Base-by-base conservation (phyloP, 1,284 basidiomycete species). In the Bjerkandera adusta region DNA sequence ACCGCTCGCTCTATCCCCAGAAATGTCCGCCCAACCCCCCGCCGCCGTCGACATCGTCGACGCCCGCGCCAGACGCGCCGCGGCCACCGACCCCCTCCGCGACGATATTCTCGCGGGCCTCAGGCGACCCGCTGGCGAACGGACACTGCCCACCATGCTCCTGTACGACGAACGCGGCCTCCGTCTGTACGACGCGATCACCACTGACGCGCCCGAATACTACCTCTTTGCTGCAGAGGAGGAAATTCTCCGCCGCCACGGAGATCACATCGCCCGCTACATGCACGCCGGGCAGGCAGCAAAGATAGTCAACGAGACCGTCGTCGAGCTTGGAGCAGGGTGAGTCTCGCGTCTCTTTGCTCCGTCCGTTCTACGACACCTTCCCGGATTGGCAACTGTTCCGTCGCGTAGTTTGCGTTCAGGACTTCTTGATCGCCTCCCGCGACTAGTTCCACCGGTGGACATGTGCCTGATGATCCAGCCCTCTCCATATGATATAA, bases 311-410 rank as follows among this genome's bases (percentile, higher is more conserved):
- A 68, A 69, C 25, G 76, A 77, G 58, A 77, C 85, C 38, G 75
- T 94, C 2, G 70, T 96, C 36, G 92, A 96, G 64, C 74, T 96
- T 13, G 92, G 92, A 43, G 90, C 92, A 20, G 91, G 91, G 90
- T 92, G 66, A 75, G 88, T 81, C 6, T 47, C 5, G 16, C 25
- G 39, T 48, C 44, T 38, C 50, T 29, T 42, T 24, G 13, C 26
- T 26, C 34, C 37, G 36, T 35, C 16, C 24, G 22, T 35, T 36
- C 12, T 30, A 29, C 34, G 12, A 15, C 42, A 36, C 42, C 39
- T 33, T 33, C 38, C 48, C n/a, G 25, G 27, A 36, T 22, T 39
- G 42, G 40, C n/a, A 40, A 45, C 3, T 36, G 32, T 16, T 41
- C 26, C 33, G 34, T 32, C n/a, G 10, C n/a, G 10, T n/a, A 32